Percentiles rank a stretch among this genome's conserved stretches.
Evolutionary conservation across 2,329 filamentous ascomycete genomes (phyloP).

Genomic region (Tolypocladium tundrense): DNA sequence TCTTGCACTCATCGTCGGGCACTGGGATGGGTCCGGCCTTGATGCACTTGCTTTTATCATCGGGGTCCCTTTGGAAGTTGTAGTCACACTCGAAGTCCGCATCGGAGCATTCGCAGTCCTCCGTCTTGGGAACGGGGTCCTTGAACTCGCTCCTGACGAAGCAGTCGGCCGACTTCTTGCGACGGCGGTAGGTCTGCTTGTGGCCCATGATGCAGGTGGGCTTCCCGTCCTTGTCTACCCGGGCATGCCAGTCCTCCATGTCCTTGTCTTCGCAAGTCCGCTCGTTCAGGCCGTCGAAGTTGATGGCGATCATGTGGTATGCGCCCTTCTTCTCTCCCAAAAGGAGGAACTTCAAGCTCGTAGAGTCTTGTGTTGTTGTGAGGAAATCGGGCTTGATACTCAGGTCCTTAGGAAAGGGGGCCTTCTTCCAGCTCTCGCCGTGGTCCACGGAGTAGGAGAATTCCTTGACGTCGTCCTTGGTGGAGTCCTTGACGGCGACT

Average conservation of each 20-base stretch:
- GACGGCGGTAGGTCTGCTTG: constrained; percentile 73
- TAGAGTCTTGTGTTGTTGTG: constrained; percentile 86
- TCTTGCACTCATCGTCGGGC: constrained; percentile 65
- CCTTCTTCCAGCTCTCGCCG: constrained; percentile 69
- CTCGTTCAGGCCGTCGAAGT: constrained; percentile 76
- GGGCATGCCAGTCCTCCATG: constrained; percentile 82
- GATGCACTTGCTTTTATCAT: constrained; percentile 60
- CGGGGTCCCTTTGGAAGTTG: constrained; percentile 63
- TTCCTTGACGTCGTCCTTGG: constrained; percentile 46
- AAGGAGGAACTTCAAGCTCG: constrained; percentile 81
- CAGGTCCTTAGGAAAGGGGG: constrained; percentile 54
- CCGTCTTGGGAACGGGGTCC: constrained; percentile 58
- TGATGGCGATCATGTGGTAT: constrained; percentile 62
- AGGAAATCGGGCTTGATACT: constrained; percentile 63
- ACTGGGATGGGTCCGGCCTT: constrained; percentile 50
- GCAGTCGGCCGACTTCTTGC: constrained; percentile 81
- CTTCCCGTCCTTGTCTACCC: constrained; percentile 68
- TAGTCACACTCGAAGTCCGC: constrained; percentile 94
- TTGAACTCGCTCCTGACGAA: constrained; percentile 82
- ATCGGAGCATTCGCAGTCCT: constrained; percentile 71
- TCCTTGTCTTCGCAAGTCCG: constrained; percentile 67
- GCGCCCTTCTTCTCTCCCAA: constrained; percentile 50
- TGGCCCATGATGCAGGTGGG: constrained; percentile 93
- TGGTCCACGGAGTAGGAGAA: constrained; percentile 78
- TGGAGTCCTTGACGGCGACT: constrained; percentile 69